phyloP scores from a whole-genome alignment of 768 basidiomycete genomes.

The Rhizopogon rudus region DNA sequence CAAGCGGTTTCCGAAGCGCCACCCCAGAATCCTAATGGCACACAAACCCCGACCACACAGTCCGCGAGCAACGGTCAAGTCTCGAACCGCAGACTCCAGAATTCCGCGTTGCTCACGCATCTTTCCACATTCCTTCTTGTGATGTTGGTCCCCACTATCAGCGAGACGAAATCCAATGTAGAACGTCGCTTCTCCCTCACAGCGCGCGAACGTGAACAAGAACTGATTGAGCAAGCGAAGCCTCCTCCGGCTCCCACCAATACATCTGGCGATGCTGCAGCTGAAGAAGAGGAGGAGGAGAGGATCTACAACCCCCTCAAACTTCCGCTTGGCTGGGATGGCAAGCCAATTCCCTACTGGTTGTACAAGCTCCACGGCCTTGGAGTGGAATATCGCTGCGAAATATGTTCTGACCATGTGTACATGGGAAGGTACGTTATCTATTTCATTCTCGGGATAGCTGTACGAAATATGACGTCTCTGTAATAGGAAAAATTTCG shows the following conservation, averaged over 20 bases:
- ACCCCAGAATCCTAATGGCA: constrained; percentile 30
- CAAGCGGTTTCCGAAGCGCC: constrained; percentile 43
- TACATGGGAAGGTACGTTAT: constrained; percentile 85
- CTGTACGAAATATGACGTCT: constrained; percentile 11
- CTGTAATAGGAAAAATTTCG: constrained; percentile 80
- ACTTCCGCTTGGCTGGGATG: constrained; percentile 95
- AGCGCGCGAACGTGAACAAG: constrained; percentile 95
- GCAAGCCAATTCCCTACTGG: constrained; percentile 99
- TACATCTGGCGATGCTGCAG: constrained; percentile 44
- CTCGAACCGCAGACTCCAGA: constrained; percentile 48
- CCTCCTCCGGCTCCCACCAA: constrained; percentile 45
- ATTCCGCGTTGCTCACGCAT: constrained; percentile 67
- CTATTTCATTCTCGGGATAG: constrained; percentile 1
- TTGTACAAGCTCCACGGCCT: constrained; percentile 96
- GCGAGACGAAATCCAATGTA: constrained; percentile 93
- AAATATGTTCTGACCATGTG: constrained; percentile 94
- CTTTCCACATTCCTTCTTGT: constrained; percentile 64
- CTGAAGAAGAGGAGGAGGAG: constrained; percentile 93
- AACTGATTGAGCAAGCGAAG: constrained; percentile 67
- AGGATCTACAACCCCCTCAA: constrained; percentile 98
- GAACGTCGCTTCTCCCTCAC: constrained; percentile 96
- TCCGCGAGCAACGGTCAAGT: constrained; percentile 27
- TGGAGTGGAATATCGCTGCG: constrained; percentile 96
- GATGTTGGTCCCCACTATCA: constrained; percentile 58
- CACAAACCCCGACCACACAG: constrained; percentile 18